Base-by-base conservation (phyloP, 805 yeast genomes). In the Monosporozyma solicola region DNA sequence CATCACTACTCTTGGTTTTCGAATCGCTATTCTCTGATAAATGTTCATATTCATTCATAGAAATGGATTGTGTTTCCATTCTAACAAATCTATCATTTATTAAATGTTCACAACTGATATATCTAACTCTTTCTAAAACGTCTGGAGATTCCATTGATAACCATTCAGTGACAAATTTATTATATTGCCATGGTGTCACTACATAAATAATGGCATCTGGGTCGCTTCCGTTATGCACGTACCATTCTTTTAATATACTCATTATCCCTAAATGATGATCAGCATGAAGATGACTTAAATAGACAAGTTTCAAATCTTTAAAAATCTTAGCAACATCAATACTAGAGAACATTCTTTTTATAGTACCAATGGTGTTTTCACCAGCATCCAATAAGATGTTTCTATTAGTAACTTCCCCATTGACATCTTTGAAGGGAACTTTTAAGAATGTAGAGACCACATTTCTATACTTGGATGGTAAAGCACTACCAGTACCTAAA, bases 211-310 rank as follows among this genome's bases (percentile, higher is more conserved):
- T 71, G 4, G 69, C 60, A 13, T 68, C 57, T 9, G 54, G 53
- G 54, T 78, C 73, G 13, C 70, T 65, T 33, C 68, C 63, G 54
- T 78, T 74, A 54, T 66, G 61, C n/a, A 61, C 54, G 48, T 68
- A 63, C 95, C 97, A 91, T 57, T 80, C 81, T 41, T 75, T 73
- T 29, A 94, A 73, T 3, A 94, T 67, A 5, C 88, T 78, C 8
- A 85, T 71, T 5, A 87, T 74, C 0, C 99, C 99, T 44, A 94
- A 71, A 67, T 92, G 97, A 66, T 94, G 99, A 66, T 94, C 99
- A 0, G 98, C 99, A 69, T 94, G 99, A 60, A 92, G 73, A 73
- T 94, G 99, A 59, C 95, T 85, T 51, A 94, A 72, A 61, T 80
- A 87, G 22, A 92, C 72, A 51, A 87, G 54, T 33, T 77, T 72